These are phyloP conservation scores for Ochetophila trinervis DNA, from an alignment of 306 rosid species.

Conservation along the genomic window DNA sequence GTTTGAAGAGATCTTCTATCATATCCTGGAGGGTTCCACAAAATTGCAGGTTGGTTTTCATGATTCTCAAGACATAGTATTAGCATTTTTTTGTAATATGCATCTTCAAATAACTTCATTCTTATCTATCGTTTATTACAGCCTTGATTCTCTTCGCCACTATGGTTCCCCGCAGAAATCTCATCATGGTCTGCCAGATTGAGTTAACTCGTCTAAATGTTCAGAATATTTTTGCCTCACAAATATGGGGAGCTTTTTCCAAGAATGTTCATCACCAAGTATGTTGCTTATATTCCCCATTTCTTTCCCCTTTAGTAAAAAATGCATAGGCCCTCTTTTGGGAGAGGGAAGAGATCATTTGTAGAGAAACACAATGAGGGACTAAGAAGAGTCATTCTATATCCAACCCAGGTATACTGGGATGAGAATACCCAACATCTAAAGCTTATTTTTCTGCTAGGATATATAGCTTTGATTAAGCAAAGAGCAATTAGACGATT, in stretches of 20 bases:
- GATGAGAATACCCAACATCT: not conserved
- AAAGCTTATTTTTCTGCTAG: too few species aligned
- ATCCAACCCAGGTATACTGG: not conserved
- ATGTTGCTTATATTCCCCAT: not conserved
- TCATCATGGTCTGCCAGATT: constrained; percentile 20
- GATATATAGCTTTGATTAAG: too few species aligned
- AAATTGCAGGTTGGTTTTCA: constrained; percentile 60
- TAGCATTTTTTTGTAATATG: not conserved
- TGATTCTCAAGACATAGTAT: not conserved
- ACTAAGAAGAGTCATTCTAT: not conserved
- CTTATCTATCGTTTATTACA: constrained; percentile 35
- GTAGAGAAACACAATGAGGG: not conserved
- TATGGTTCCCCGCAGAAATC: constrained; percentile 28
- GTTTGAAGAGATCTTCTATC: constrained; percentile 49
- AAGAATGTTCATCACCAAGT: constrained; percentile 1
- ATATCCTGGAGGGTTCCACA: constrained; percentile 87
- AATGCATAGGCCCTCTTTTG: not conserved
- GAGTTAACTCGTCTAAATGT: constrained; percentile 10
- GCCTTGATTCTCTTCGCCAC: constrained; percentile 50
- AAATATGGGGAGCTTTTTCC: not conserved
- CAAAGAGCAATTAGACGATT: not conserved
- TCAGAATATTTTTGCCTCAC: not conserved
- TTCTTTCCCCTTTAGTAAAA: too few species aligned
- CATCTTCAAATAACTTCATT: constrained; percentile 11
- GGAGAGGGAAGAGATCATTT: not conserved